Conservation (phyloP, 176 grass and related monocot genomes). For the Aegilops speltoides region DNA sequence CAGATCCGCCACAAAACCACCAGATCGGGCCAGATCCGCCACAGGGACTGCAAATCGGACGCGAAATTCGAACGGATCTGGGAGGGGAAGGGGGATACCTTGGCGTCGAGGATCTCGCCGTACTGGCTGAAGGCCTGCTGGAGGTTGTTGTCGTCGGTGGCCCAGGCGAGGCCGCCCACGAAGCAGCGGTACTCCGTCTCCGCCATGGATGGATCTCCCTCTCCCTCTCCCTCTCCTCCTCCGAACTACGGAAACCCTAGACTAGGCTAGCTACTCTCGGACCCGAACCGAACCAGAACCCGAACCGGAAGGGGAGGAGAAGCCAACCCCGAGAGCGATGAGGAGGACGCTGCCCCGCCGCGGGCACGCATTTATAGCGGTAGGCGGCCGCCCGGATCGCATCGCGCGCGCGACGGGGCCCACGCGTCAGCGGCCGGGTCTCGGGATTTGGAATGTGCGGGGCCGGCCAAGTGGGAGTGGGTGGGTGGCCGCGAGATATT, state of each 20-base stretch:
- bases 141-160: constrained; percentile 77
- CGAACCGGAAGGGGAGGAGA: constrained; percentile 75
- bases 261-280: constrained; percentile 10
- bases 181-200: constrained; percentile 93
- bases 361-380: constrained; percentile 17
- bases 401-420: background rate
- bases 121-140: constrained; percentile 63
- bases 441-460: background rate
- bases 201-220: constrained; percentile 46
- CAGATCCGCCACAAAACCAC: background rate
- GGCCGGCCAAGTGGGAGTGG: background rate
- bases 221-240: background rate
- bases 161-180: constrained; percentile 91
- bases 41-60: background rate
- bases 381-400: background rate
- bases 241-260: background rate
- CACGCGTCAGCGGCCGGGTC: no score
- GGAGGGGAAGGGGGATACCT: constrained; percentile 26
- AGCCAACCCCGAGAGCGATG: constrained; percentile 81
- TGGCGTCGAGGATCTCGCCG: constrained; percentile 90
- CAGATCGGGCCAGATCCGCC: background rate
- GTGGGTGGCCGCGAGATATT: background rate
- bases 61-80: background rate
- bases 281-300: constrained; percentile 14
- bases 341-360: background rate